Percentiles rank a stretch among this genome's conserved stretches.
Conservation (phyloP, 2,329 filamentous ascomycete genomes). For the Fusarium sp. region DNA sequence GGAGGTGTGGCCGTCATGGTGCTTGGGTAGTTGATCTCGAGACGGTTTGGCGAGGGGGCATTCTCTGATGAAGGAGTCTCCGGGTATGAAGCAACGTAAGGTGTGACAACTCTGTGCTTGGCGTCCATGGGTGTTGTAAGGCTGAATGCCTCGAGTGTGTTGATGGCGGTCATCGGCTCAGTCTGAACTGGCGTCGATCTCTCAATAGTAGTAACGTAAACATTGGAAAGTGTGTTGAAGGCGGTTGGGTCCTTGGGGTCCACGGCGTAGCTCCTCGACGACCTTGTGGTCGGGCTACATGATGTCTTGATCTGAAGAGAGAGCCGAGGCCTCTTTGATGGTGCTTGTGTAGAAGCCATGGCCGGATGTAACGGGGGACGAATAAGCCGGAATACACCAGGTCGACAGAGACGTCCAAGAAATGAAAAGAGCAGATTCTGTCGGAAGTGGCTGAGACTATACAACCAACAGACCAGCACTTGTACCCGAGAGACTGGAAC, state of each 20-base stretch:
- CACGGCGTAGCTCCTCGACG: slow-evolving; percentile 50
- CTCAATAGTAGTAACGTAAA: slow-evolving; percentile 72
- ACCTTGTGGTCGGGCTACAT: slow-evolving; percentile 51
- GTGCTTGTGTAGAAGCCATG: slow-evolving; percentile 54
- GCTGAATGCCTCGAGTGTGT: slow-evolving; percentile 52
- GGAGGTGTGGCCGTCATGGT: slow-evolving; percentile 71
- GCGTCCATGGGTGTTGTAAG: slow-evolving; percentile 46
- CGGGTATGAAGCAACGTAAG: slow-evolving; percentile 60
- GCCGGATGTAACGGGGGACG: slow-evolving; percentile 15
- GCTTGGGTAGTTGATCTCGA: slow-evolving; percentile 64
- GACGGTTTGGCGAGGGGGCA: slow-evolving; percentile 60
- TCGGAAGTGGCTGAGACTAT: slow-evolving; percentile 22
- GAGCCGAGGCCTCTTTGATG: slow-evolving; percentile 65
- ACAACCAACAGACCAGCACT: slow-evolving; percentile 35
- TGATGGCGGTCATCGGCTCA: slow-evolving; percentile 63
- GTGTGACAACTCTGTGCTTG: slow-evolving; percentile 55
- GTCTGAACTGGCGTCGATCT: slow-evolving; percentile 63
- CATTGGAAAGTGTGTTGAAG: slow-evolving; percentile 75
- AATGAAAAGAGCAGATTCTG: slow-evolving; percentile 12
- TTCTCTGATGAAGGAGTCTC: slow-evolving; percentile 67
- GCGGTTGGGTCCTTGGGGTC: slow-evolving; percentile 71
- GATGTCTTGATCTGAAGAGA: slow-evolving; percentile 67
- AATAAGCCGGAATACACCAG: slow-evolving; percentile 6
- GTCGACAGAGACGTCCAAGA: slow-evolving; percentile 1
- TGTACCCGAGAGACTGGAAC: slow-evolving; percentile 41